phyloP scores from a whole-genome alignment of 495 filamentous ascomycete genomes.

The Aspergillus taichungensis region DNA sequence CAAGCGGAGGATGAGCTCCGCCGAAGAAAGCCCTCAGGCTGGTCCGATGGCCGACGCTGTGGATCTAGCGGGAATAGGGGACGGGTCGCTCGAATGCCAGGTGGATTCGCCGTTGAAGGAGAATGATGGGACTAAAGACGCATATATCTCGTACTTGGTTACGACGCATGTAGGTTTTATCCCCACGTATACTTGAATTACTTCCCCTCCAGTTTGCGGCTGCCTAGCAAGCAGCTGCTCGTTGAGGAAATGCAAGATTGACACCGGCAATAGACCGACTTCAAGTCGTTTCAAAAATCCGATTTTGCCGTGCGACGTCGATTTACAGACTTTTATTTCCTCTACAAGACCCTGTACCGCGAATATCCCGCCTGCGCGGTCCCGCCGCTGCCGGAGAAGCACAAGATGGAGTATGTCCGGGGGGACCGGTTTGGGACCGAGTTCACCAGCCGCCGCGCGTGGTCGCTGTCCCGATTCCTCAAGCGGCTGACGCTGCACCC shows the following conservation, averaged over 20 bases:
- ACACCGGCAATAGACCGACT: conserved; percentile 61
- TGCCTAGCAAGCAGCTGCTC: conserved; percentile 4
- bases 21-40: conserved; percentile 41
- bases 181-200: neutral
- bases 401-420: conserved; percentile 96
- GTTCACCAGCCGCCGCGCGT: conserved; percentile 82
- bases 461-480: conserved; percentile 87
- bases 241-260: conserved; percentile 1
- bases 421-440: conserved; percentile 91
- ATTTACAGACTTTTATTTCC: conserved; percentile 95
- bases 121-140: conserved; percentile 94
- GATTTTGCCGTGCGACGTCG: conserved; percentile 71
- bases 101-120: conserved; percentile 82
- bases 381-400: conserved; percentile 92
- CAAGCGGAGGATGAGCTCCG: conserved; percentile 44
- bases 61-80: conserved; percentile 60
- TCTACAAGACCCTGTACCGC: conserved; percentile 78
- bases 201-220: neutral
- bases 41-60: conserved; percentile 47
- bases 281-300: conserved; percentile 78
- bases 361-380: conserved; percentile 90
- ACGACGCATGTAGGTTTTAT: conserved; percentile 66
- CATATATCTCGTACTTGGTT: conserved; percentile 90
- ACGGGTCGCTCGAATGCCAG: conserved; percentile 72
- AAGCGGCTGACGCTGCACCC: conserved; percentile 82